Evolutionary conservation across 352 stramenopile genomes (phyloP), one percentile per base, ranked within the genome.

Genomic region (Phytopythium oedochilum): DNA sequence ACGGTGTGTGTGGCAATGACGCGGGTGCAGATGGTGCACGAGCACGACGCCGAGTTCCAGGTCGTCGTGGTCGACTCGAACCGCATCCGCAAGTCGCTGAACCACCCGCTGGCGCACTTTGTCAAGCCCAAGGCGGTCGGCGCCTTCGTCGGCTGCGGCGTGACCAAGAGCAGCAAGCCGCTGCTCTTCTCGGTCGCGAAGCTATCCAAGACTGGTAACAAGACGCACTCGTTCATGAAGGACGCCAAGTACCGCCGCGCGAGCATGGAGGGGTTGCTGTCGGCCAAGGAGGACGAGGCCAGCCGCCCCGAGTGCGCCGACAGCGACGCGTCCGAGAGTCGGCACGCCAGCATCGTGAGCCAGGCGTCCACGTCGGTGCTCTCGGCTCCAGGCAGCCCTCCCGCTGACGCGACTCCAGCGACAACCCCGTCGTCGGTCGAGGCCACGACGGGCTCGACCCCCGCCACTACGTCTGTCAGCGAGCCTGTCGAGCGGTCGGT

Each of bases 51-150:
- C 5, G 58, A 61, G 28, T 45, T 91, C 11, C 63, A 58, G 38
- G 43, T 91, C 35, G 63, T 58, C 18, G 75, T 91, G 34, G 74
- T 88, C 25, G 78, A 92, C 66, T 87, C 78, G 54, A 88, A 91
- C 52, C 83, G 80, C 44, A 78, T 88, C 29, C 71, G 80, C 54
- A 88, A 83, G 61, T 78, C 64, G 25, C 82, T 76, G 59, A 88
- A 92, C 63, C 76, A 87, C 28, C 53, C 73, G 25, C 55, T 89
- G 7, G 75, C 64, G 9, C 66, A 78, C 49, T 59, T 76, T 25
- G 35, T 44, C 31, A 87, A 85, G 55, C 59, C 66, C 46, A 88
- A 88, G 63, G 70, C 65, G 40, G 68, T 79, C 18, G 66, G 57
- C 2, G 81, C 75, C 14, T 71, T 75, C 17, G 66, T 88, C 55